Evolutionary conservation across 345 rosid genomes (phyloP), one percentile per base, ranked within the genome.

Genomic region (Reutealis trisperma): DNA sequence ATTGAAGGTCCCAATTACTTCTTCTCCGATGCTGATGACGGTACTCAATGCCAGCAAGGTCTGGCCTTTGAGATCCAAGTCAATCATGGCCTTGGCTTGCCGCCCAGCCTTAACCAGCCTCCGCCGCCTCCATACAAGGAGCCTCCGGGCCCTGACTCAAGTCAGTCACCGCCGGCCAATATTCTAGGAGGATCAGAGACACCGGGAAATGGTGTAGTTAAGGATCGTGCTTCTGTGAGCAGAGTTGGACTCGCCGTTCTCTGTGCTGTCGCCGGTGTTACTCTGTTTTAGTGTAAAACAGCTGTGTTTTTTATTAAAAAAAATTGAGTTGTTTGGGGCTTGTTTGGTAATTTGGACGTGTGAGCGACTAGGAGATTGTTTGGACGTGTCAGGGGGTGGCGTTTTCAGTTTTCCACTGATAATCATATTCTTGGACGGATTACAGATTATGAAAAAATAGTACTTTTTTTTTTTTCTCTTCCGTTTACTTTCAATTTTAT

Each of bases 101-200:
- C 93, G 21, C 89, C 91, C 24, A 83, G 85, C 77, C 93, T 91
- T 58, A 91, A 75, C 70, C 91, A 89, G 79, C 95, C 93, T 22
- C 95, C 91, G 15, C 93, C 93, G 6, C 93, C 93, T 8, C 88
- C 93, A 2, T 86, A 85, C 77, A 69, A 67, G 9, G 83, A 77
- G 76, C 88, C 91, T 21, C 90, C 89, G 1, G 80, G 88, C 8
- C 59, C 83, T 0, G 90, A 74, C 52, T 42, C 75, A 7, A 71
- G 85, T 60, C 75, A 73, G 14, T 71, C 84, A 6, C 89, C 91
- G 11, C 88, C 91, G 14, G 19, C 67, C 68, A 42, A 78, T 5
- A 74, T 75, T 71, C 59, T n/a, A 9, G 82, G 84, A 15, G 78
- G 74, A 37, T 75, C 87, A 18, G 66, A 75, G 44, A 16, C 71